A percentile compares a stretch with the other conserved stretches of the same genome.
Evolutionary conservation across 73 alveolate species (phyloP).

Genomic region (Diophrys appendiculata): DNA sequence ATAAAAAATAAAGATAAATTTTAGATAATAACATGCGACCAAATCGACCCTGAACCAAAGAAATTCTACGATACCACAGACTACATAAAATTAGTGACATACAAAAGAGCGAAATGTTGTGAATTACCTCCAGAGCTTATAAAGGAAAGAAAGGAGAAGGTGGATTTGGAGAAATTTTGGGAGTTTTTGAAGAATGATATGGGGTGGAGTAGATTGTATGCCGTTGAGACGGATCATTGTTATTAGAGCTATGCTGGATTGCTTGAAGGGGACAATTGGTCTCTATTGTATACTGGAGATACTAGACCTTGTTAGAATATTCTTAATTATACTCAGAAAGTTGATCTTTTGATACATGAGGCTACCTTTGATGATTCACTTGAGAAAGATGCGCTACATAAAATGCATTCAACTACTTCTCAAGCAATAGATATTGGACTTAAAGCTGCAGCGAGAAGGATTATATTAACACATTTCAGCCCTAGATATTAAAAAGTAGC

Average conservation of each 20-base stretch:
- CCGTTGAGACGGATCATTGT: slow-evolving; percentile 91
- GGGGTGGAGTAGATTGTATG: slow-evolving; percentile 51
- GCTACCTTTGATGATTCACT: slow-evolving; percentile 94
- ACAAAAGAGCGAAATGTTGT: background rate
- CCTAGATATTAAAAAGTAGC: slow-evolving; percentile 88
- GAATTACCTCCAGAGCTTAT: background rate
- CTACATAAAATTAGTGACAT: background rate
- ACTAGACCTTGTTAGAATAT: slow-evolving; percentile 90
- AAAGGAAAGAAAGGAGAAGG: background rate
- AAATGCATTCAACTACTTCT: slow-evolving; percentile 92
- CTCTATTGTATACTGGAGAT: slow-evolving; percentile 93
- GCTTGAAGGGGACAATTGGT: slow-evolving; percentile 72
- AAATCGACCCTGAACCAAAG: slow-evolving; percentile 71
- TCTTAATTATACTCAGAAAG: slow-evolving; percentile 77
- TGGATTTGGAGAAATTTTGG: slow-evolving; percentile 13
- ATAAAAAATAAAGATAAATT: slow-evolving; percentile 63
- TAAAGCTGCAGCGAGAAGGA: slow-evolving; percentile 61
- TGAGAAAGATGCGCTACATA: slow-evolving; percentile 80
- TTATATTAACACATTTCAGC: slow-evolving; percentile 94
- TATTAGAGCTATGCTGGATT: slow-evolving; percentile 87
- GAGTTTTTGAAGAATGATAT: slow-evolving; percentile 19
- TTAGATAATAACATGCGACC: slow-evolving; percentile 51
- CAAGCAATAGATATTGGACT: slow-evolving; percentile 92
- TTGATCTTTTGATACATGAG: slow-evolving; percentile 96
- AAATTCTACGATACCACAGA: slow-evolving; percentile 46